Evolutionary conservation across 257 asterid species (phyloP), one percentile per base, ranked within the genome.

Genomic region (Prunella vulgaris): DNA sequence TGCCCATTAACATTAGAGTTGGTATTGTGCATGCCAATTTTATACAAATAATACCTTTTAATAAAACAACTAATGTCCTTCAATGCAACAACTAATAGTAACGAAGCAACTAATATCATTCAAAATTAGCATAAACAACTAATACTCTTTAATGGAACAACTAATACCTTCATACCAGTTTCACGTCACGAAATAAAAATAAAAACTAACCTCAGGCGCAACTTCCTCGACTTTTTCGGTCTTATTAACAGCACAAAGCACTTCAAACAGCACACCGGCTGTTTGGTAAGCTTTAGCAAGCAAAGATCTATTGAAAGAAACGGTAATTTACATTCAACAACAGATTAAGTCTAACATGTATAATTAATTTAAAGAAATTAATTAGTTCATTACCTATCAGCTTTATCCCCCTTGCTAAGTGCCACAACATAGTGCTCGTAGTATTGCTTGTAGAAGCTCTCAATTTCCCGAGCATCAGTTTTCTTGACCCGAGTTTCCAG

Each of bases 211-310:
- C 96, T 94, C 99, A n/a, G 96, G 96, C 17, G 97, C 87, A 77
- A 93, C 96, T 84, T 93, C 97, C 74, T 90, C 99, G 51, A 87
- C 96, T 80, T 89, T 86, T 69, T 93, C 96, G 63, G 95, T 87
- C 82, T 87, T 91, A 77, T 87, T 91, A 77, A 94, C 99, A 14
- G 97, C 99, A 83, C 99, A 94, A 57, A 94, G 96, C 74, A 91
- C 99, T 81, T 94, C 99, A 82, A 90, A 94, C 60, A 94, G 95
- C 78, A 90, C 96, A 48, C 96, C 97, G 8, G 99, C 97, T 69
- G 99, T 87, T 89, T 88, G 96, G 80, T 94, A 94, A 72, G 99
- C 99, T 83, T 94, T 94, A 44, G 95, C 97, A 66, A 94, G 97
- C 85, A 87, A 89, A 81, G 96, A 96, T 80, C 99, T 93, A 88